Conservation (phyloP, 2,329 filamentous ascomycete genomes). For the Lachnellula occidentalis region DNA sequence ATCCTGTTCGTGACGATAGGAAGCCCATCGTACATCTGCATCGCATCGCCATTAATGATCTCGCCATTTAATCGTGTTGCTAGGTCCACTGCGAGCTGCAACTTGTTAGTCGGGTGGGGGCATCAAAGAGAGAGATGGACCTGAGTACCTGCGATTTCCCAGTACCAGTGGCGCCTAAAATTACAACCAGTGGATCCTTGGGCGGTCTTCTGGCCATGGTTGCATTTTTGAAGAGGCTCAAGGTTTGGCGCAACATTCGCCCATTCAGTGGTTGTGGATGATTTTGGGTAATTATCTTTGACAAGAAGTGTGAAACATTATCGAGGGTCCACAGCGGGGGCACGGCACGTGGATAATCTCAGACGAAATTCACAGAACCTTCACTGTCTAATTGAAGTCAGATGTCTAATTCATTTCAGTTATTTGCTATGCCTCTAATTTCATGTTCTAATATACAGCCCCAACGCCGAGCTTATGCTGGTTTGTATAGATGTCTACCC, state of each 20-base stretch:
- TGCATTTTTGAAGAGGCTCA: conserved; percentile 8
- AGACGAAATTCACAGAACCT: too few relatives aligned
- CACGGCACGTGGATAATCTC: too few relatives aligned
- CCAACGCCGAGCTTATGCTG: conserved; percentile 11
- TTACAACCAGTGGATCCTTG: conserved; percentile 62
- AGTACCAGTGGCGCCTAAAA: conserved; percentile 87
- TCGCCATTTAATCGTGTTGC: conserved; percentile 82
- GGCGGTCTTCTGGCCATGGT: conserved; percentile 33
- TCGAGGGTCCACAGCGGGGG: too few relatives aligned
- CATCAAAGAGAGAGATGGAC: background rate
- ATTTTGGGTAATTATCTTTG: background rate
- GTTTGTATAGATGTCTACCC: conserved; percentile 1
- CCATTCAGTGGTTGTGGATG: background rate
- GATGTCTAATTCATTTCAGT: background rate
- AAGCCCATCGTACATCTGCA: conserved; percentile 92
- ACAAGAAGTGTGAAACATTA: too few relatives aligned
- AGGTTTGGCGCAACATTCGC: conserved; percentile 16
- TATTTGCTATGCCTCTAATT: background rate
- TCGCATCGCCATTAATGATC: conserved; percentile 94
- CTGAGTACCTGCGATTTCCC: conserved; percentile 76
- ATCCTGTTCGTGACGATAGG: conserved; percentile 97
- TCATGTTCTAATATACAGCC: background rate
- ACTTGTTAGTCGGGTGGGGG: conserved; percentile 4
- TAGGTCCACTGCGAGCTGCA: conserved; percentile 66
- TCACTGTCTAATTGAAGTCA: background rate